These are phyloP conservation scores for Puccinia polysora DNA, from an alignment of 1,284 basidiomycete genomes.

Conservation along the genomic window DNA sequence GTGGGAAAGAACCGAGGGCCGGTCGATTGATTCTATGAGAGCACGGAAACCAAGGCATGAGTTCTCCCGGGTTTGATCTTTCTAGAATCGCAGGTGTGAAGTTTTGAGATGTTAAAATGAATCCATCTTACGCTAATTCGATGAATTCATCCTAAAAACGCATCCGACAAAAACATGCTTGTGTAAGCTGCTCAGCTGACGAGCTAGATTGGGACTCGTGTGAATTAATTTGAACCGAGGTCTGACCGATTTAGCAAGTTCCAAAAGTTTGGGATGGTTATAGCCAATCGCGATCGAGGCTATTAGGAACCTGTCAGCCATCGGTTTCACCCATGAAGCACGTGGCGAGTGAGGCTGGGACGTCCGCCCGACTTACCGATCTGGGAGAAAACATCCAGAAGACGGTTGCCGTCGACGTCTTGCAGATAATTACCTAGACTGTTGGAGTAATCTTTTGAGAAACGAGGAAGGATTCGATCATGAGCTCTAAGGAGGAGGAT, in stretches of 20 bases:
- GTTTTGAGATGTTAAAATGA: not conserved
- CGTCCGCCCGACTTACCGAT: constrained; percentile 49
- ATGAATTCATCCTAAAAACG: constrained; percentile 53
- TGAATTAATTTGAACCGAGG: not conserved
- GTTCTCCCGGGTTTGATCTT: not conserved
- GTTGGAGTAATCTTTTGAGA: constrained; percentile 35
- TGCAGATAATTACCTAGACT: constrained; percentile 56
- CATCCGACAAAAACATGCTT: not conserved
- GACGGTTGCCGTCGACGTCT: constrained; percentile 59
- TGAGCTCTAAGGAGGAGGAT: not conserved
- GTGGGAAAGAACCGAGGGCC: constrained; percentile 59
- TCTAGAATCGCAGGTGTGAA: too few species aligned
- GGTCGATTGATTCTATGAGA: constrained; percentile 56
- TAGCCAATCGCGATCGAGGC: constrained; percentile 57
- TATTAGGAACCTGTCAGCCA: constrained; percentile 47
- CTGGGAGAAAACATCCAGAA: constrained; percentile 60
- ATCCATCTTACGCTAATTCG: constrained; percentile 50
- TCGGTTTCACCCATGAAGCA: not conserved
- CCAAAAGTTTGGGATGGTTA: constrained; percentile 57
- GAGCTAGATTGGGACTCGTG: not conserved
- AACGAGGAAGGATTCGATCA: not conserved
- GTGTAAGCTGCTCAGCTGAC: not conserved
- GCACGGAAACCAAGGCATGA: too few species aligned
- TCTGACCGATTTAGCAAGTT: constrained; percentile 53
- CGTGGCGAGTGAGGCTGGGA: constrained; percentile 44